These are phyloP conservation scores for Cetradonia linearis DNA, from an alignment of 495 filamentous ascomycete species.

Conservation along the genomic window DNA sequence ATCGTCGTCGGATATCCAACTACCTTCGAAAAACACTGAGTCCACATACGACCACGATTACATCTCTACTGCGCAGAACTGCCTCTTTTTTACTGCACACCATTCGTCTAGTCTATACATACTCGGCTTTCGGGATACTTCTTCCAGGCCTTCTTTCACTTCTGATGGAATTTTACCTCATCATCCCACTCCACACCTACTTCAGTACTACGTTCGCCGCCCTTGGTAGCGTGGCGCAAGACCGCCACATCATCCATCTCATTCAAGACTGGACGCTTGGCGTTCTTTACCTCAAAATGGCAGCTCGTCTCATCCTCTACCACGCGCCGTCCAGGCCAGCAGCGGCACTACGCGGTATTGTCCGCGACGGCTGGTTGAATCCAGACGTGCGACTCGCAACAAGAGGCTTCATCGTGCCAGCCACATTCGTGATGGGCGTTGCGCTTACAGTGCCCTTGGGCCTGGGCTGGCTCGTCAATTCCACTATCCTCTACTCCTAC, in stretches of 20 bases:
- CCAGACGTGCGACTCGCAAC: slow-evolving; percentile 73
- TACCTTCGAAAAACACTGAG: slow-evolving; percentile 21
- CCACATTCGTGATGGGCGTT: slow-evolving; percentile 43
- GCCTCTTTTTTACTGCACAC: slow-evolving; percentile 21
- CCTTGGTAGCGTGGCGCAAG: slow-evolving; percentile 2
- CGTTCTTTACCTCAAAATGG: slow-evolving; percentile 82
- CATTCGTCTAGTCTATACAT: slow-evolving; percentile 56
- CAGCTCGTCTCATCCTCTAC: slow-evolving; percentile 57
- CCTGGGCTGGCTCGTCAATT: slow-evolving; percentile 38
- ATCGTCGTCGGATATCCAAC: slow-evolving; percentile 30
- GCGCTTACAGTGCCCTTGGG: slow-evolving; percentile 51
- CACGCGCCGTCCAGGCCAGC: slow-evolving; percentile 57
- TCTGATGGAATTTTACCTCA: slow-evolving; percentile 75
- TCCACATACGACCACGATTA: slow-evolving; percentile 21
- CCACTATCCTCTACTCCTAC: slow-evolving; percentile 32
- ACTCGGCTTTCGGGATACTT: slow-evolving; percentile 57
- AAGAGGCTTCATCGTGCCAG: slow-evolving; percentile 69
- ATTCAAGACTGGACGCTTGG: slow-evolving; percentile 93
- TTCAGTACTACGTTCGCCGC: slow-evolving; percentile 29
- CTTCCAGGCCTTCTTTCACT: slow-evolving; percentile 77
- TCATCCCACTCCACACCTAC: slow-evolving; percentile 83
- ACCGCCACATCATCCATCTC: slow-evolving; percentile 65
- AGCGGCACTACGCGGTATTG: slow-evolving; percentile 60
- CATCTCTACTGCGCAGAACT: slow-evolving; percentile 13
- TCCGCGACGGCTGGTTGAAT: slow-evolving; percentile 68